phyloP scores from a whole-genome alignment of 2,329 filamentous ascomycete species.

The Sporothrix luriei region DNA sequence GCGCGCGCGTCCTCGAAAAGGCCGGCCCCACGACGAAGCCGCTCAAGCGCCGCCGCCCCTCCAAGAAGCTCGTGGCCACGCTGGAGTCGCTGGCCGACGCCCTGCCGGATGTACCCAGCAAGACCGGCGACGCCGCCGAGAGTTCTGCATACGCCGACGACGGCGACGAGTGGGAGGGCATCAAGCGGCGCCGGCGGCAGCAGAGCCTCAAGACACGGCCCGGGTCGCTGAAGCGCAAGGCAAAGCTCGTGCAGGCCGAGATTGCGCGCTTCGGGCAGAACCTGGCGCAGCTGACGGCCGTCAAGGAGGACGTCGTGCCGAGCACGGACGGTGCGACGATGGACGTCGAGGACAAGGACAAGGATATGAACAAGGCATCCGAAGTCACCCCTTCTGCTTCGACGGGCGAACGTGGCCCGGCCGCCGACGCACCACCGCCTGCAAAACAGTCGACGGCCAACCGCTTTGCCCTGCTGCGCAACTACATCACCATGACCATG shows the following conservation, averaged over 20 bases:
- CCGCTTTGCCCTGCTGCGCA: conserved; percentile 79
- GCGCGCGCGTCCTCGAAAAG: conserved; percentile 72
- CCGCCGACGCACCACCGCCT: conserved; percentile 30
- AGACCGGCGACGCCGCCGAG: conserved; percentile 46
- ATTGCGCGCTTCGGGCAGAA: conserved; percentile 82
- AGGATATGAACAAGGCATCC: too few species aligned
- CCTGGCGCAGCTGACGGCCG: conserved; percentile 69
- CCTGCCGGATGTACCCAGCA: conserved; percentile 64
- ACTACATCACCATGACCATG: conserved; percentile 84
- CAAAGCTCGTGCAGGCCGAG: conserved; percentile 76
- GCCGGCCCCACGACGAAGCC: conserved; percentile 40
- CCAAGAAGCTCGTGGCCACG: conserved; percentile 76
- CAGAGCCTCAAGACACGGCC: conserved; percentile 73
- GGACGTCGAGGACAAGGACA: conserved; percentile 34
- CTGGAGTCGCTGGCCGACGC: conserved; percentile 78
- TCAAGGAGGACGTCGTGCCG: conserved; percentile 36
- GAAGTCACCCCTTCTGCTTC: neutral
- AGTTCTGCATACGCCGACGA: conserved; percentile 37
- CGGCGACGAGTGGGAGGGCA: conserved; percentile 38
- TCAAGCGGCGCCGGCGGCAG: conserved; percentile 66
- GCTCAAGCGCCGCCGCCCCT: conserved; percentile 64
- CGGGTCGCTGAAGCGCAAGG: conserved; percentile 81
- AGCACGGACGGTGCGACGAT: conserved; percentile 23
- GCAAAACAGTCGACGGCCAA: conserved; percentile 51
- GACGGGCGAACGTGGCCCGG: neutral